Evolutionary conservation across 192 early-diverging fungal genomes (phyloP), one percentile per base, ranked within the genome.

Genomic region (Podila epicladia): DNA sequence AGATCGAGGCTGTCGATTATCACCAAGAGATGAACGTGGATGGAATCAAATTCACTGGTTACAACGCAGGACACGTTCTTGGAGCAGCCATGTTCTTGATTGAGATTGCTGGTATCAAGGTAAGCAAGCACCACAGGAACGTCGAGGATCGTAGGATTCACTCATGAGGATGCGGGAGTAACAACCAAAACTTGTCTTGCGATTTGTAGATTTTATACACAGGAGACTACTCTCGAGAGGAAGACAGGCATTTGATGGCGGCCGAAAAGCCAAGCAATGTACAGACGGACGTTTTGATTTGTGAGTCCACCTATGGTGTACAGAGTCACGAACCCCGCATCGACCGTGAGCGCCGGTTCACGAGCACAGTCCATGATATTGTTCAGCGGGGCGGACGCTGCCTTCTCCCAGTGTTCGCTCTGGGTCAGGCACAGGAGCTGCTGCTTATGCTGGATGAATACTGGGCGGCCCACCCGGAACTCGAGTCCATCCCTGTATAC

Each of bases 21-120:
- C 97, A 97, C 84, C 97, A 99, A 75, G 92, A 96, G 72, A 87
- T 97, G 49, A 97, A 99, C 50, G 93, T 99, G 28, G 95, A 95
- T 38, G 97, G 97, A 67, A 91, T 98, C 69, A 92, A 94, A 66
- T 99, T 99, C 69, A 97, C 97, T 0, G 91, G 93, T 7, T 99
- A 94, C 83, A 97, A 99, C 79, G 98, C 98, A 15, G 98, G 98
- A 20, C 98, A 99, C 71, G 98, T 99, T 33, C 89, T 99, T 35
- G 98, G 98, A 4, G 98, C 98, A 0, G 97, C 96, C 35, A 98
- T 99, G 98, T 99, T 97, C 73, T 86, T 95, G 75, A 92, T 96
- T 49, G 95, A 96, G 72, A 94, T 96, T 64, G 94, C 94, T 11
- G 93, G 97, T 61, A 91, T 98, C 31, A 91, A 93, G 74, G 89